Conservation (phyloP, 139 green algal genomes). For the Chlamydomonas incerta region DNA sequence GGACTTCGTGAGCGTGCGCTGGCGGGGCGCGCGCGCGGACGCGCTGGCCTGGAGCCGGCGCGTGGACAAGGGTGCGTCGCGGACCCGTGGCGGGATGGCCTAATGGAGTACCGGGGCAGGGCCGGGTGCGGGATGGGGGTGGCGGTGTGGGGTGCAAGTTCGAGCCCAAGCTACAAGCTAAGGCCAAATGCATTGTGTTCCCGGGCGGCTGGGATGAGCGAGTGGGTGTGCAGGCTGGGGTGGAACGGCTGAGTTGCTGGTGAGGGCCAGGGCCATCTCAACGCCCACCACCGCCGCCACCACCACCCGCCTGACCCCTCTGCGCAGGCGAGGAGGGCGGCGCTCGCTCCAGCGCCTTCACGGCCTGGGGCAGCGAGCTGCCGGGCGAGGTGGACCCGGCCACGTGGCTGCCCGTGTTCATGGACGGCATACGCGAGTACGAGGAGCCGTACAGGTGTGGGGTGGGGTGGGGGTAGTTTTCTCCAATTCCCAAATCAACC, state of each 20-base stretch:
- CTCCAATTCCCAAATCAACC: too few relatives aligned
- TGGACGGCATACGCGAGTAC: conserved; percentile 61
- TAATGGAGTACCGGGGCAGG: not conserved
- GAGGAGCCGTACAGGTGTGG: conserved; percentile 53
- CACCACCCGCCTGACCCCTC: not conserved
- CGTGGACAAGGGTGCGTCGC: conserved; percentile 4
- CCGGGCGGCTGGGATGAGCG: too few relatives aligned
- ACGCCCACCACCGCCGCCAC: not conserved
- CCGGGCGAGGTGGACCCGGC: conserved; percentile 42
- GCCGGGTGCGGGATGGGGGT: too few relatives aligned
- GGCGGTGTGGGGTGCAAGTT: too few relatives aligned
- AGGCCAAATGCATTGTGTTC: too few relatives aligned
- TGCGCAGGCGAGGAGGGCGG: not conserved
- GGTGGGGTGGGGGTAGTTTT: too few relatives aligned
- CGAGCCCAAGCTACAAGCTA: too few relatives aligned
- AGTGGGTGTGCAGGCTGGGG: not conserved
- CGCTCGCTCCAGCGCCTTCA: not conserved
- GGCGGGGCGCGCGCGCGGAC: conserved; percentile 17
- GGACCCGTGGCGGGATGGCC: not conserved
- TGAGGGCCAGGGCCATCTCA: too few relatives aligned
- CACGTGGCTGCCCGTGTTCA: conserved; percentile 59
- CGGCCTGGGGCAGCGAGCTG: conserved; percentile 1
- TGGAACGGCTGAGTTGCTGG: too few relatives aligned
- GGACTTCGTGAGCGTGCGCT: conserved; percentile 54
- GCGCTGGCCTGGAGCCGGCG: conserved; percentile 14